Conservation (phyloP, 768 basidiomycete genomes). For the Harrya chromipes region DNA sequence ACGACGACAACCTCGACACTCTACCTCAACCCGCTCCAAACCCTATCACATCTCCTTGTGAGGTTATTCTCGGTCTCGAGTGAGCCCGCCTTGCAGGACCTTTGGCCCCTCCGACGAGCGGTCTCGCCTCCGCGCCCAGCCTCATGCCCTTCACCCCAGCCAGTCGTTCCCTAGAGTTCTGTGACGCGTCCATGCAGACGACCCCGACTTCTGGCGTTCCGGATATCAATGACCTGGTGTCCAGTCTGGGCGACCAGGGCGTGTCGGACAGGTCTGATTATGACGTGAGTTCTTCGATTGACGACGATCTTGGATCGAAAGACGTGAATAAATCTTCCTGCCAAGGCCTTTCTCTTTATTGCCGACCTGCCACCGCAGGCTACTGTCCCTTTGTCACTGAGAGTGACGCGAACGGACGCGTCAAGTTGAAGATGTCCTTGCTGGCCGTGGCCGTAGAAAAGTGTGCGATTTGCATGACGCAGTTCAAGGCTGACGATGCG, state of each 20-base stretch:
- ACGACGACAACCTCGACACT: constrained; percentile 37
- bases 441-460: constrained; percentile 62
- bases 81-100: constrained; percentile 32
- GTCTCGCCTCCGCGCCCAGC: constrained; percentile 25
- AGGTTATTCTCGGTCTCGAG: constrained; percentile 27
- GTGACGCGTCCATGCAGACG: constrained; percentile 28
- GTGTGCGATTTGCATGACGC: constrained; percentile 71
- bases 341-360: constrained; percentile 56
- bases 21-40: constrained; percentile 5
- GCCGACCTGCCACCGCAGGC: constrained; percentile 45
- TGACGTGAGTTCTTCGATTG: constrained; percentile 51
- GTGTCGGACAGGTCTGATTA: constrained; percentile 51
- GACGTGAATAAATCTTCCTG: constrained; percentile 19
- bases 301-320: constrained; percentile 19
- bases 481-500: constrained; percentile 58
- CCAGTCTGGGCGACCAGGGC: constrained; percentile 47
- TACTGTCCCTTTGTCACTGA: constrained; percentile 4
- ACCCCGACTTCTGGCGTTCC: constrained; percentile 40
- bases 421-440: constrained; percentile 67
- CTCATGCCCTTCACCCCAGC: constrained; percentile 22
- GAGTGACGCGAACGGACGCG: constrained; percentile 49
- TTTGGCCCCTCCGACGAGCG: constrained; percentile 29
- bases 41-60: constrained; percentile 14
- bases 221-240: constrained; percentile 62
- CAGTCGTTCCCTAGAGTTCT: constrained; percentile 27